Percentiles rank a stretch among this genome's conserved stretches.
phyloP scores from a whole-genome alignment of 495 filamentous ascomycete species.

The Penicillium waksmanii region DNA sequence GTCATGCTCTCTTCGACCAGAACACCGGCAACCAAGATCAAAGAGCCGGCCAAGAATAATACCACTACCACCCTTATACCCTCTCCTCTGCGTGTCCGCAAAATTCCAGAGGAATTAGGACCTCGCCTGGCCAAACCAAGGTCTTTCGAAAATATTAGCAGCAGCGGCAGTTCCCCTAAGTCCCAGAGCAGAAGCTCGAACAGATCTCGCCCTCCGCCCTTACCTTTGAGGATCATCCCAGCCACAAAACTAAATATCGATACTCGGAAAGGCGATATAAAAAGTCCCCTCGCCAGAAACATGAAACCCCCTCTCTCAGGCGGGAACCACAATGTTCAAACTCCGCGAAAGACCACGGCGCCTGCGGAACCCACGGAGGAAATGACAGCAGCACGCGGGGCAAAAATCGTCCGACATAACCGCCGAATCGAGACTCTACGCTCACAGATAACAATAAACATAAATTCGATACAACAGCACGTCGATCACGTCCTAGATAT shows the following conservation, averaged over 20 bases:
- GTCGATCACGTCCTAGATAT: conserved; percentile 30
- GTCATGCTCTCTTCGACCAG: conserved; percentile 4
- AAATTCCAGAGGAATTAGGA: conserved; percentile 7
- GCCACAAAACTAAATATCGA: conserved; percentile 9
- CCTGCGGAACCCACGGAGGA: neutral
- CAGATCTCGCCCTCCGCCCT: conserved; percentile 23
- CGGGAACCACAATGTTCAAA: neutral
- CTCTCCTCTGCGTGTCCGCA: conserved; percentile 34
- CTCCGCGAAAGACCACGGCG: neutral
- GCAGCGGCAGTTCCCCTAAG: neutral
- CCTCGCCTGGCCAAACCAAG: neutral
- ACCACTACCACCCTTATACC: conserved; percentile 22
- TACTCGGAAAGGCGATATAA: neutral
- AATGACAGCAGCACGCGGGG: conserved; percentile 10
- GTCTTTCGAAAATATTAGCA: neutral
- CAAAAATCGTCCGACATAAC: conserved; percentile 29
- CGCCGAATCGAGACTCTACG: conserved; percentile 28
- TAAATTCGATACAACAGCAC: conserved; percentile 24
- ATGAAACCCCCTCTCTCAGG: neutral
- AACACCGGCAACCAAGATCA: neutral
- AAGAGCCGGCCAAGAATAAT: neutral
- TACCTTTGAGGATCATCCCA: conserved; percentile 31
- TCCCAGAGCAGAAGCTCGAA: neutral
- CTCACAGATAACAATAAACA: conserved; percentile 29
- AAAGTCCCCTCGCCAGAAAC: neutral